Base-by-base conservation (phyloP, 768 basidiomycete genomes). In the Tubosaeta brunneosetosa region DNA sequence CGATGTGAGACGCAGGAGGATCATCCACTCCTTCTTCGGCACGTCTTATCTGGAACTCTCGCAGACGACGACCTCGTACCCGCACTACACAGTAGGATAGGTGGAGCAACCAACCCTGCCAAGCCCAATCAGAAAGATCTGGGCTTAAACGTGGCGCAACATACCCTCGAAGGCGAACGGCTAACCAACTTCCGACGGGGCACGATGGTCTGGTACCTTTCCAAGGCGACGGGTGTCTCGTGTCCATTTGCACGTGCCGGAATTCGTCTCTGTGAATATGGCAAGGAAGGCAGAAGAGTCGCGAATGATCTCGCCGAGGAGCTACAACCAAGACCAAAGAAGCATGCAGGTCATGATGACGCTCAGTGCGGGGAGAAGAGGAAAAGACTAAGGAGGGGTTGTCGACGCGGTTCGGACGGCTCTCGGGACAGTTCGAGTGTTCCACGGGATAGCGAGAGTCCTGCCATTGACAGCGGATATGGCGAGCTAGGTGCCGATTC, bases 161-260 rank as follows among this genome's bases (percentile, higher is more conserved):
- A 19, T 13, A 26, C 36, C 22, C 55, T 43, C 6, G 68, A 69
- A 44, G 53, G 34, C 33, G 66, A 64, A 50, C 74, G 85, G 32
- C 57, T 76, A 36, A 89, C 88, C 17, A 88, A 87, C 66, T 91
- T 88, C 63, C 77, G 88, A 51, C 78, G 83, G 33, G 88, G 88
- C 29, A 91, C 88, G 41, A 80, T 81, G 62, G 86, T 91, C 14
- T 91, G 86, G 86, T 91, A 89, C 66, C 76, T 91, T 53, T 83
- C 82, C 64, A 79, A 81, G 58, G 85, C 85, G 16, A 82, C 86
- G 9, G 88, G 88, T 46, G 78, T 83, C 6, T 81, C 84, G 0
- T 90, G 88, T 68, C 88, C 88, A 5, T 91, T 91, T 65, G 72
- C 84, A 6, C 76, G 82, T 52, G 84, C 79, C 1, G 86, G 86